These are phyloP conservation scores for Dipteronia sinensis DNA, from an alignment of 345 rosid species.

Conservation along the genomic window DNA sequence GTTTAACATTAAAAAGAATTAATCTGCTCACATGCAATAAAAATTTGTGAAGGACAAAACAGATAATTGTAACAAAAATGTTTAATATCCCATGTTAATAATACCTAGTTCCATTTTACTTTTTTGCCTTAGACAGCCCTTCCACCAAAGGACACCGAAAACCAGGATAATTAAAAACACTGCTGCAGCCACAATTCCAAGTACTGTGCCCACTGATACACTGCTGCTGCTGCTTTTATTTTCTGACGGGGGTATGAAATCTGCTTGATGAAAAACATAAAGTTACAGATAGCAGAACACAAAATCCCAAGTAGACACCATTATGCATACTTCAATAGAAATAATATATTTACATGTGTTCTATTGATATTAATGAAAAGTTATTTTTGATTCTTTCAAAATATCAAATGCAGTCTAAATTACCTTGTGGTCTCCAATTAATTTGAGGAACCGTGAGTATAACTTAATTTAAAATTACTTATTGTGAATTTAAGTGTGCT, in stretches of 20 bases:
- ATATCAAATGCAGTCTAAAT: no score
- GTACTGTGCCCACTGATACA: neutral
- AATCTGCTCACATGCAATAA: neutral
- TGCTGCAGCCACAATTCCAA: conserved; percentile 37
- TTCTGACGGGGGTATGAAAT: conserved; percentile 8
- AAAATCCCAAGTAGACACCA: no score
- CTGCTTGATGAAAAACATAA: neutral
- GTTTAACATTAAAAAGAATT: no score
- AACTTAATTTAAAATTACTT: no score
- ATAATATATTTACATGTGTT: no score
- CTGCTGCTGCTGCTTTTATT: conserved; percentile 6
- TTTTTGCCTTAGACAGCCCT: conserved; percentile 39
- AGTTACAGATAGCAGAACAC: neutral
- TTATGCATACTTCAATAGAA: no score
- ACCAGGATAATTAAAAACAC: conserved; percentile 32
- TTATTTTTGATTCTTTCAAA: no score
- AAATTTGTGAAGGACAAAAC: neutral
- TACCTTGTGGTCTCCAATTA: no score
- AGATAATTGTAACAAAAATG: conserved; percentile 3
- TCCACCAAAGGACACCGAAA: conserved; percentile 54
- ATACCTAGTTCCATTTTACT: conserved; percentile 41
- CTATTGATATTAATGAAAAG: no score
- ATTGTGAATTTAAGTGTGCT: no score
- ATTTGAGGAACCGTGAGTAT: no score
- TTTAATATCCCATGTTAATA: neutral